phyloP scores from a whole-genome alignment of 345 rosid species.

The Boechera retrofracta region DNA sequence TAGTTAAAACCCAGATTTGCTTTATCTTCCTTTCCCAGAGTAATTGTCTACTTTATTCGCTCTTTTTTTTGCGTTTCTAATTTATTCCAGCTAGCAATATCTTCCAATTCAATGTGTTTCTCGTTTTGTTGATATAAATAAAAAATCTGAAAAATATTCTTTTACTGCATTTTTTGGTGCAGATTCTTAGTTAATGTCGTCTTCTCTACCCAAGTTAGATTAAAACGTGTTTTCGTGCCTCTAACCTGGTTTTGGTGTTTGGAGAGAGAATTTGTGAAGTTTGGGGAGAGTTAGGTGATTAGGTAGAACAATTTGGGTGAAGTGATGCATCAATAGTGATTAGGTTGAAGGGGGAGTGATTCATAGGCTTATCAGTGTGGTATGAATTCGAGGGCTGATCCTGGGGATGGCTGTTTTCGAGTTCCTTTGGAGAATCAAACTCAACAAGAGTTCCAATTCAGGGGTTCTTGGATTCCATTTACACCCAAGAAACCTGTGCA shows the following conservation, averaged over 20 bases:
- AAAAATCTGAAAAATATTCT: constrained; percentile 35
- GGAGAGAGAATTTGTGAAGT: not conserved
- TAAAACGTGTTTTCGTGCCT: constrained; percentile 3
- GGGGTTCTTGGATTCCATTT: constrained; percentile 54
- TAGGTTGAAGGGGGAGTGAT: constrained; percentile 18
- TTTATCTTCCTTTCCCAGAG: constrained; percentile 26
- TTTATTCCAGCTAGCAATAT: constrained; percentile 19
- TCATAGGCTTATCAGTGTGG: constrained; percentile 28
- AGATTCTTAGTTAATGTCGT: constrained; percentile 37
- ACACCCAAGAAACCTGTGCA: constrained; percentile 53
- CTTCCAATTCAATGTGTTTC: constrained; percentile 29
- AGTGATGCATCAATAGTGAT: not conserved
- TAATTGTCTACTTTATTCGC: not conserved
- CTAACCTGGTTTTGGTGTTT: constrained; percentile 4
- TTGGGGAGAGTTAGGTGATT: constrained; percentile 16
- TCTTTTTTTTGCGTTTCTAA: constrained; percentile 27
- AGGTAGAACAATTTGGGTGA: constrained; percentile 6
- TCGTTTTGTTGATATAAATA: constrained; percentile 32
- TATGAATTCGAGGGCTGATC: constrained; percentile 44
- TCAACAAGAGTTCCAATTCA: constrained; percentile 37
- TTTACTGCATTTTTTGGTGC: constrained; percentile 44
- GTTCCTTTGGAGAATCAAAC: constrained; percentile 43
- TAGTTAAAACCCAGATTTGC: constrained; percentile 35
- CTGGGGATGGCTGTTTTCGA: constrained; percentile 45
- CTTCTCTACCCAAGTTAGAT: not conserved